These are phyloP conservation scores for Eruca vesicaria DNA, from an alignment of 441 rosid genomes.

Conservation along the genomic window DNA sequence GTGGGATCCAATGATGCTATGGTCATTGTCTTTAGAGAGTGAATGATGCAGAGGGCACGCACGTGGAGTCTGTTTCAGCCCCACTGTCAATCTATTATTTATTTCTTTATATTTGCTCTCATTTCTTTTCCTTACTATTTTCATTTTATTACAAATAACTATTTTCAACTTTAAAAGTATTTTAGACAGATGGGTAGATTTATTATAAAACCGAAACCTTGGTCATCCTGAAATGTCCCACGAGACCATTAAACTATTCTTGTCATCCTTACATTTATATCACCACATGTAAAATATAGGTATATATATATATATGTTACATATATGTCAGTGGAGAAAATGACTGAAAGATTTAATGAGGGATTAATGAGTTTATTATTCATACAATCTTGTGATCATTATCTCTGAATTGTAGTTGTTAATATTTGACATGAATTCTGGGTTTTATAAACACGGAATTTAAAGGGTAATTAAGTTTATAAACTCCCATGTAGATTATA, in stretches of 20 bases:
- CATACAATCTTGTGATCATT: conserved; percentile 5
- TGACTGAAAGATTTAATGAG: conserved; percentile 16
- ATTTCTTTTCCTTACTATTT: background rate
- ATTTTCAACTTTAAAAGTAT: conserved; percentile 23
- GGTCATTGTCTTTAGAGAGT: conserved; percentile 32
- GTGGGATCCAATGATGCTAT: conserved; percentile 21
- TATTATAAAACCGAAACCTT: conserved; percentile 1
- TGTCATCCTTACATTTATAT: conserved; percentile 14
- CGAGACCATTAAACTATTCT: conserved; percentile 9
- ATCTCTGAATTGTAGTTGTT: background rate
- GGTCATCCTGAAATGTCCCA: conserved; percentile 17
- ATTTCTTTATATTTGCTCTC: conserved; percentile 1
- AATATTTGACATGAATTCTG: background rate
- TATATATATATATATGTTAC: no score
- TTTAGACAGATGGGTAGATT: conserved; percentile 21
- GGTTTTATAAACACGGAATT: background rate
- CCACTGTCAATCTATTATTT: conserved; percentile 21
- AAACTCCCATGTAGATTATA: background rate
- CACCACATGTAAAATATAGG: conserved; percentile 1
- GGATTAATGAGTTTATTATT: conserved; percentile 20
- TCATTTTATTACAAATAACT: background rate
- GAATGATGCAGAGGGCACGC: conserved; percentile 40
- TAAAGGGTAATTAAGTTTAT: background rate
- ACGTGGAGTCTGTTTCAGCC: conserved; percentile 35
- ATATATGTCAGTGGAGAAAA: conserved; percentile 18